Percentiles rank a stretch among this genome's conserved stretches.
phyloP scores from a whole-genome alignment of 164 flowering plant species.

The Kingdonia uniflora region DNA sequence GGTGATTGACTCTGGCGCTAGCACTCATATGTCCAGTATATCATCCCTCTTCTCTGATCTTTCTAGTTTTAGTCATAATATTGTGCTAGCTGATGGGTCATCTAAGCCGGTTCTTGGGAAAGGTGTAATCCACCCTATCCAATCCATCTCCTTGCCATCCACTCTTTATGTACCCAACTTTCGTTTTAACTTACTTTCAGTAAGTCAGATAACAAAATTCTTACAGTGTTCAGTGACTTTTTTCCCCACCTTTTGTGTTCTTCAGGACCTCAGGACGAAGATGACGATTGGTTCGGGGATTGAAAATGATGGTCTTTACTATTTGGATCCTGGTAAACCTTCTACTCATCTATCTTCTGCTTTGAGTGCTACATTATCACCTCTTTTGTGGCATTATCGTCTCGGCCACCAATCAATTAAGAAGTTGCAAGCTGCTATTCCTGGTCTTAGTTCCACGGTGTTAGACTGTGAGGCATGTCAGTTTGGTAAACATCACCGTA shows the following conservation, averaged over 20 bases:
- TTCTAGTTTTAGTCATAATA: background rate
- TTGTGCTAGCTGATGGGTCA: background rate
- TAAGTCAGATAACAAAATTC: background rate
- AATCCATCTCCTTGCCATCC: background rate
- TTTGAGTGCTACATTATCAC: background rate
- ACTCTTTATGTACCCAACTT: background rate
- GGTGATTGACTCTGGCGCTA: background rate
- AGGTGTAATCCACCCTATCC: background rate
- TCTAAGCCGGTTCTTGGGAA: background rate
- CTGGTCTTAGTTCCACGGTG: background rate
- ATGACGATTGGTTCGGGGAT: background rate
- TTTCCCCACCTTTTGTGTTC: too few species aligned
- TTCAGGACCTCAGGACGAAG: too few species aligned
- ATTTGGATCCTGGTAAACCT: background rate
- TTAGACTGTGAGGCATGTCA: background rate
- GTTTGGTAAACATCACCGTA: background rate
- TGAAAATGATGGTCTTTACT: background rate
- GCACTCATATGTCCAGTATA: background rate
- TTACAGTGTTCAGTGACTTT: background rate
- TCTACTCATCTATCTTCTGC: background rate
- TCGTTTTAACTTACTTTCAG: conserved; percentile 1
- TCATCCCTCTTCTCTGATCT: background rate
- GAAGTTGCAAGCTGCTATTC: background rate
- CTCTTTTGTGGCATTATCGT: background rate
- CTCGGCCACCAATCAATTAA: background rate